A percentile compares a stretch with the other conserved stretches of the same genome.
These are phyloP conservation scores for Pleurotus citrinopileatus DNA, from an alignment of 768 basidiomycete genomes.

Conservation along the genomic window DNA sequence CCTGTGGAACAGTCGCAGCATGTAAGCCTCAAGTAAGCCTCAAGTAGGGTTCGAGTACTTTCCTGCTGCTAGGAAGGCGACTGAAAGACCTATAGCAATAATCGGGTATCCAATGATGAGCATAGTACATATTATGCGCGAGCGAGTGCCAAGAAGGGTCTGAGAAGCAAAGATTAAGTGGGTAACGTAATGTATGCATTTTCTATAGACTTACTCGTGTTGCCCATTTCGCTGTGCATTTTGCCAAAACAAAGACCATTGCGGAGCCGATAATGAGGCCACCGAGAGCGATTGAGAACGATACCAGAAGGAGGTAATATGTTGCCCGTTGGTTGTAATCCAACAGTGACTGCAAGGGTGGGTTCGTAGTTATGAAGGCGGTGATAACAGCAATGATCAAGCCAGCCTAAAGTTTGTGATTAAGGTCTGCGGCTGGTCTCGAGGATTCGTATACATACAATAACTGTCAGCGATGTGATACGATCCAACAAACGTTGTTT, in stretches of 20 bases:
- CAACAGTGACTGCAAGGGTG: neutral
- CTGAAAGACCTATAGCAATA: neutral
- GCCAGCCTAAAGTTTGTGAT: conserved; percentile 2
- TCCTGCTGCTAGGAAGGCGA: neutral
- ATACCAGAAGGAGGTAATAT: neutral
- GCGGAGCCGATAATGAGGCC: conserved; percentile 9
- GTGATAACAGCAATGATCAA: neutral
- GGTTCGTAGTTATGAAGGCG: conserved; percentile 4
- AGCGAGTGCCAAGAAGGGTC: conserved; percentile 3
- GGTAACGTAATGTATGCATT: neutral
- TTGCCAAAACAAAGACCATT: conserved; percentile 4
- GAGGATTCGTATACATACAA: neutral
- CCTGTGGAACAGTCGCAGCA: neutral
- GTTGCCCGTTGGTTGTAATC: conserved; percentile 5
- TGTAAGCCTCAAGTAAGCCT: neutral
- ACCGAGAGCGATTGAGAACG: conserved; percentile 5
- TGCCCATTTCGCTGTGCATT: conserved; percentile 1
- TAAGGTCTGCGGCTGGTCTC: neutral
- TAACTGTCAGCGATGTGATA: conserved; percentile 1
- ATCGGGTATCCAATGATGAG: conserved; percentile 2
- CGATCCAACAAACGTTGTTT: conserved; percentile 1
- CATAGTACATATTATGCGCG: neutral
- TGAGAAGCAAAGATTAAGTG: neutral
- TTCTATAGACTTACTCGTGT: neutral
- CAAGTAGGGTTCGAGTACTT: neutral